Conservation (phyloP, 2,329 filamentous ascomycete genomes). For the Curvularia eragrostidis region DNA sequence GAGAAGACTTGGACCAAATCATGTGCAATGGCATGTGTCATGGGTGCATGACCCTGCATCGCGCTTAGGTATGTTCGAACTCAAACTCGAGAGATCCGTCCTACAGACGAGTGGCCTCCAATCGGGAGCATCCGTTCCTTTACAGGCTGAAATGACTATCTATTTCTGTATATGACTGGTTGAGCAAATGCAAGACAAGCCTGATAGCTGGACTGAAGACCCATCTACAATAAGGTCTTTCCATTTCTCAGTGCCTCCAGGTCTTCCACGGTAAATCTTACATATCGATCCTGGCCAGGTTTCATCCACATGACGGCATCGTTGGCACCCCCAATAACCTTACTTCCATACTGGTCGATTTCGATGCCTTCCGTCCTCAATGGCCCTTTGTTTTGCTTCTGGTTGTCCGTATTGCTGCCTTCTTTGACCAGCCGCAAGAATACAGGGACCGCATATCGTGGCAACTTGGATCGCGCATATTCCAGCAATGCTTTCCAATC, state of each 20-base stretch:
- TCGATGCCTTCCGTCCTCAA: slow-evolving; percentile 71
- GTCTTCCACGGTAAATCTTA: slow-evolving; percentile 29
- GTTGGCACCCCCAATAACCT: slow-evolving; percentile 29
- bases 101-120: neutral
- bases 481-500: slow-evolving; percentile 36
- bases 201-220: neutral
- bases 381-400: slow-evolving; percentile 79
- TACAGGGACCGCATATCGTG: slow-evolving; percentile 75
- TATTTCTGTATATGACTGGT: neutral
- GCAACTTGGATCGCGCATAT: slow-evolving; percentile 53
- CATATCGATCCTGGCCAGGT: slow-evolving; percentile 34
- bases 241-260: slow-evolving; percentile 30
- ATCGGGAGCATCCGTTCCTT: neutral
- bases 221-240: slow-evolving; percentile 19
- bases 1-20: neutral
- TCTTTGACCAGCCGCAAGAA: slow-evolving; percentile 69
- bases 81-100: neutral
- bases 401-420: slow-evolving; percentile 70
- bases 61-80: neutral
- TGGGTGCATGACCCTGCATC: neutral
- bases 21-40: neutral
- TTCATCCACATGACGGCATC: slow-evolving; percentile 41
- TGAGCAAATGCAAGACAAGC: neutral
- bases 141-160: neutral
- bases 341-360: slow-evolving; percentile 50